Percentiles rank a stretch among this genome's conserved stretches.
phyloP scores from a whole-genome alignment of 2,329 filamentous ascomycete species.

The Sporothrix schenckii region DNA sequence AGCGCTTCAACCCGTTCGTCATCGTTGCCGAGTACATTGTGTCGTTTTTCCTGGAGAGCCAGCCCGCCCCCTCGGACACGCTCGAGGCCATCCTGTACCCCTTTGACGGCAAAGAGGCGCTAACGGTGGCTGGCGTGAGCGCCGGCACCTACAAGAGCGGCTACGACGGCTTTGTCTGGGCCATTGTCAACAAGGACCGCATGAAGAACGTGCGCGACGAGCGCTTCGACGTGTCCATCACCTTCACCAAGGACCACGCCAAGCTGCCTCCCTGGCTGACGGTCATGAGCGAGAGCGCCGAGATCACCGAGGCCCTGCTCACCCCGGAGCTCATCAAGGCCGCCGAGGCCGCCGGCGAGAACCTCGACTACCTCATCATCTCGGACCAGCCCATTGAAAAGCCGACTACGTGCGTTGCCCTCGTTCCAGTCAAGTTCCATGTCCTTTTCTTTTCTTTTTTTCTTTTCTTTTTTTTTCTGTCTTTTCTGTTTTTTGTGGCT shows the following conservation, averaged over 20 bases:
- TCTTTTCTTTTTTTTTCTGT: background rate
- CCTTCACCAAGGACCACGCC: constrained; percentile 85
- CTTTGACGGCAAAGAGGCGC: constrained; percentile 88
- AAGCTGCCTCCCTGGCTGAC: constrained; percentile 90
- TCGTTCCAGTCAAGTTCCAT: too few species aligned
- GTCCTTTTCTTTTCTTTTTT: background rate
- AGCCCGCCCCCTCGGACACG: constrained; percentile 69
- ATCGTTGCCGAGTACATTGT: constrained; percentile 65
- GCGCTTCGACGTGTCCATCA: constrained; percentile 91
- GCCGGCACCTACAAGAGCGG: constrained; percentile 62
- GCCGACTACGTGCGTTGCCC: constrained; percentile 71
- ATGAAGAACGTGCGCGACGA: constrained; percentile 91
- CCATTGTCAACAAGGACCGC: constrained; percentile 88
- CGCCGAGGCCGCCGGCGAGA: constrained; percentile 74
- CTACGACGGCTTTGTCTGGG: constrained; percentile 93
- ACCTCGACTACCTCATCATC: constrained; percentile 84
- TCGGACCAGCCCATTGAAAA: constrained; percentile 88
- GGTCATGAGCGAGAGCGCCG: constrained; percentile 95
- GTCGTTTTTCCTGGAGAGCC: constrained; percentile 78
- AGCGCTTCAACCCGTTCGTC: constrained; percentile 80
- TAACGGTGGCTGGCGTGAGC: constrained; percentile 65
- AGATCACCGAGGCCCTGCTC: constrained; percentile 85
- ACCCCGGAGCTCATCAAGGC: constrained; percentile 85
- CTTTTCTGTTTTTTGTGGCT: too few species aligned
- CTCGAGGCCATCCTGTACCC: constrained; percentile 79